Conservation (phyloP, 2,329 filamentous ascomycete species). For the Magnaporthiopsis incrustans region DNA sequence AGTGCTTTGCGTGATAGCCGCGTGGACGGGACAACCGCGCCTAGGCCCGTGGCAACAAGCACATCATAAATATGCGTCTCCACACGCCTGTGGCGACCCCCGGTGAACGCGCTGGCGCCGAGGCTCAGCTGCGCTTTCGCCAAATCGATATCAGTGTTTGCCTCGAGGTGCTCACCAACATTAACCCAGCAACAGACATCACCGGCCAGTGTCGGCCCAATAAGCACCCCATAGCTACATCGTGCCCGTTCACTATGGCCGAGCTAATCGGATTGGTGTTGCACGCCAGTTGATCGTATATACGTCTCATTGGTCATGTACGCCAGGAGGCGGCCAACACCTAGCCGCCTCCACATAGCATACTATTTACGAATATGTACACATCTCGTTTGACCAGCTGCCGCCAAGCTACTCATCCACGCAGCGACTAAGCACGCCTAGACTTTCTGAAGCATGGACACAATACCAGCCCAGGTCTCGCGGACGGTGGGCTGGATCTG, state of each 20-base stretch:
- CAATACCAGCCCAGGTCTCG: slow-evolving; percentile 40
- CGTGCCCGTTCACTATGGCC: no score
- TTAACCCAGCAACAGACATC: no score
- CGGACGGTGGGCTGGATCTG: slow-evolving; percentile 35
- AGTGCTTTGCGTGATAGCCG: not conserved
- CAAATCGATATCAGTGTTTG: not conserved
- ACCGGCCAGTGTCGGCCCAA: no score
- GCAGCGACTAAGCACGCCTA: not conserved
- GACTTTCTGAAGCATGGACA: slow-evolving; percentile 44
- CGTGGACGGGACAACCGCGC: no score
- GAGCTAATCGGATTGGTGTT: not conserved
- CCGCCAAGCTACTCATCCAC: not conserved
- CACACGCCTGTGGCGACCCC: no score
- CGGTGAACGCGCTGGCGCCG: no score
- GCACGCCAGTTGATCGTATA: not conserved
- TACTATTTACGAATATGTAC: not conserved
- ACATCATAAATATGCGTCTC: not conserved
- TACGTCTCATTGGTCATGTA: not conserved
- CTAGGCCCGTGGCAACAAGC: not conserved
- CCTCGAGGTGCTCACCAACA: no score
- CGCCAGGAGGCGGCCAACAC: not conserved
- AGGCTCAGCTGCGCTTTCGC: no score
- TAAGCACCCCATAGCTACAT: no score
- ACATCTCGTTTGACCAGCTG: not conserved
- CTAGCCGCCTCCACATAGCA: not conserved